Percentiles rank a stretch among this genome's conserved stretches.
Evolutionary conservation across 768 basidiomycete genomes (phyloP).

Genomic region (Exidia glandulosa): DNA sequence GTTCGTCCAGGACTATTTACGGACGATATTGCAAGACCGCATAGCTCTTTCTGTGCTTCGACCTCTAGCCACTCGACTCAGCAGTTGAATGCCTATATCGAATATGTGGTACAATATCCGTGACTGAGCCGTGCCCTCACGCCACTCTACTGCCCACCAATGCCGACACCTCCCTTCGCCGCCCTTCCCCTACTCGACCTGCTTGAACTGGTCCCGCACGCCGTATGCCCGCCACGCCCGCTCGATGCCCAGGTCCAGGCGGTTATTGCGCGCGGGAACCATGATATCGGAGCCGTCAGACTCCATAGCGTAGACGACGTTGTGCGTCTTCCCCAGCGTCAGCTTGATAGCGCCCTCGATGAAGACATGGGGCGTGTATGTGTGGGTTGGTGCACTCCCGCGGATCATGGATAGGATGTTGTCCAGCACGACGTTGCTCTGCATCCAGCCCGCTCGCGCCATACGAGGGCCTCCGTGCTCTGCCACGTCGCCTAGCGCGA

Average conservation of each 20-base stretch:
- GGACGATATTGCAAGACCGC: no score
- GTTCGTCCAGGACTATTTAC: no score
- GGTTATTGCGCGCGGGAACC: not conserved
- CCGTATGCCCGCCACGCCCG: not conserved
- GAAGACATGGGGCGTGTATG: not conserved
- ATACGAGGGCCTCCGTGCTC: slow-evolving; percentile 54
- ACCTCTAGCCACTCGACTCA: no score
- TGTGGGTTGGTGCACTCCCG: not conserved
- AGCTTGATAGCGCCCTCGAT: not conserved
- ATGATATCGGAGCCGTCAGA: not conserved
- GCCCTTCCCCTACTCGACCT: not conserved
- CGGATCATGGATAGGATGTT: slow-evolving; percentile 41
- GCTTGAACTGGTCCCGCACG: not conserved
- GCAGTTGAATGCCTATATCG: no score
- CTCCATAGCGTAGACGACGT: not conserved
- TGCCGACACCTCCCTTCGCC: not conserved
- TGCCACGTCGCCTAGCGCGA: slow-evolving; percentile 51
- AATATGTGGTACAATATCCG: no score
- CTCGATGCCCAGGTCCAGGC: not conserved
- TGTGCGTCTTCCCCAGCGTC: not conserved
- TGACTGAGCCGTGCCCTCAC: no score
- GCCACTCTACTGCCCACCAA: no score
- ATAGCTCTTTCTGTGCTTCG: no score
- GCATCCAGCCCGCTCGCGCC: slow-evolving; percentile 17
- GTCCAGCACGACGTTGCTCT: slow-evolving; percentile 40